These are phyloP conservation scores for Aspergillus puulaauensis DNA, from an alignment of 2,329 filamentous ascomycete species.

Conservation along the genomic window DNA sequence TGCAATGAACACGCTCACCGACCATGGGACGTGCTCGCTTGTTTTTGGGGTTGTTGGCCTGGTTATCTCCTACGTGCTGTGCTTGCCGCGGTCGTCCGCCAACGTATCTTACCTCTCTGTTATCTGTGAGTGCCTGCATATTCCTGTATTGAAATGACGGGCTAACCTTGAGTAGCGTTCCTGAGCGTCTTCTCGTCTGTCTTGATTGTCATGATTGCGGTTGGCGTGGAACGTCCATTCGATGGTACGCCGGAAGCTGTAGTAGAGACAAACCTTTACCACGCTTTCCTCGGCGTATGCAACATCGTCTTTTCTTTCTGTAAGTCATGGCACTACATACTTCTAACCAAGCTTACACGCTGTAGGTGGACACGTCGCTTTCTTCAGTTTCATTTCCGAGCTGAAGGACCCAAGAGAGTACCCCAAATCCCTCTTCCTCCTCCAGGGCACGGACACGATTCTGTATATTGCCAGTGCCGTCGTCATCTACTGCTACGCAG, in stretches of 20 bases:
- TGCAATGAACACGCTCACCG: slow-evolving; percentile 64
- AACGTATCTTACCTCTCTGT: slow-evolving; percentile 64
- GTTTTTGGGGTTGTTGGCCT: slow-evolving; percentile 61
- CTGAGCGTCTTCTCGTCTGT: slow-evolving; percentile 64
- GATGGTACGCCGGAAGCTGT: slow-evolving; percentile 35
- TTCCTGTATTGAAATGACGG: background rate
- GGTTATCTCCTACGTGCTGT: slow-evolving; percentile 58
- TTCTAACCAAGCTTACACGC: slow-evolving; percentile 46
- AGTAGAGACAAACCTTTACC: slow-evolving; percentile 49
- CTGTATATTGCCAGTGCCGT: slow-evolving; percentile 67
- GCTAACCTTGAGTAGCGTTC: slow-evolving; percentile 50
- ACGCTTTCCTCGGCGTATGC: slow-evolving; percentile 60
- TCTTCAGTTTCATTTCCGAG: slow-evolving; percentile 66
- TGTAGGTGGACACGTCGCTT: slow-evolving; percentile 62
- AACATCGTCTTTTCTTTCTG: slow-evolving; percentile 74
- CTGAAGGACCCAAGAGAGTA: slow-evolving; percentile 62
- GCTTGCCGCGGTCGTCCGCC: slow-evolving; percentile 62
- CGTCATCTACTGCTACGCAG: slow-evolving; percentile 68
- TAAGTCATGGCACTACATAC: slow-evolving; percentile 51
- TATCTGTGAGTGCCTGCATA: slow-evolving; percentile 37
- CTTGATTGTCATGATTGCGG: slow-evolving; percentile 65
- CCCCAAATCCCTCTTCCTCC: slow-evolving; percentile 61
- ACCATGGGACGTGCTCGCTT: slow-evolving; percentile 63
- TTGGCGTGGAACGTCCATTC: slow-evolving; percentile 54
- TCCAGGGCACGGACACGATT: slow-evolving; percentile 60